These are phyloP conservation scores for Naganishia friedmannii DNA, from an alignment of 768 basidiomycete genomes.

Conservation along the genomic window DNA sequence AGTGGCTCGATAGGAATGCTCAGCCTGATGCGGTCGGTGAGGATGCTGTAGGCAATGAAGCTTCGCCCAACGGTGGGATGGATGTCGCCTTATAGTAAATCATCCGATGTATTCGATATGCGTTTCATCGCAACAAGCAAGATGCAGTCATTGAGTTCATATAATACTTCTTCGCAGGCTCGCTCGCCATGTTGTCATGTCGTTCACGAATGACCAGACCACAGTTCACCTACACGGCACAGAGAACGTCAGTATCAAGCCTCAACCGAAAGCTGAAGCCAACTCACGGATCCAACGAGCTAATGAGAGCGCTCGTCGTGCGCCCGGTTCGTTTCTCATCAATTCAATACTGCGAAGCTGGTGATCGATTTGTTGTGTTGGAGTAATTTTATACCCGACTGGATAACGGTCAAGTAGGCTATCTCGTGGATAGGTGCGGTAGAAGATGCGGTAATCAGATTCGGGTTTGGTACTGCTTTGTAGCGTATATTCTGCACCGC, in stretches of 20 bases:
- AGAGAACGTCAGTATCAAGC: neutral
- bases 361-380: neutral
- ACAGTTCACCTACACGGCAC: neutral
- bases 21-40: neutral
- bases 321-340: conserved; percentile 4
- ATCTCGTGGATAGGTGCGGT: conserved; percentile 12
- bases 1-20: conserved; percentile 8
- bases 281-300: conserved; percentile 16
- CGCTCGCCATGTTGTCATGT: neutral
- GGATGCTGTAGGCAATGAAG: neutral
- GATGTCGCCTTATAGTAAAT: neutral
- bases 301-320: conserved; percentile 5
- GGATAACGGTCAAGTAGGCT: neutral
- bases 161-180: neutral
- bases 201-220: neutral
- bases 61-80: neutral
- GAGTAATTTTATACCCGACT: neutral
- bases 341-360: neutral
- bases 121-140: neutral
- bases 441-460: conserved; percentile 21
- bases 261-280: neutral
- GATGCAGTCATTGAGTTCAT: too few relatives aligned
- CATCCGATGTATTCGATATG: neutral
- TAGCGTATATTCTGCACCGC: neutral
- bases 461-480: neutral